phyloP scores from a whole-genome alignment of 768 basidiomycete species.

The Leccinum truebloodii region DNA sequence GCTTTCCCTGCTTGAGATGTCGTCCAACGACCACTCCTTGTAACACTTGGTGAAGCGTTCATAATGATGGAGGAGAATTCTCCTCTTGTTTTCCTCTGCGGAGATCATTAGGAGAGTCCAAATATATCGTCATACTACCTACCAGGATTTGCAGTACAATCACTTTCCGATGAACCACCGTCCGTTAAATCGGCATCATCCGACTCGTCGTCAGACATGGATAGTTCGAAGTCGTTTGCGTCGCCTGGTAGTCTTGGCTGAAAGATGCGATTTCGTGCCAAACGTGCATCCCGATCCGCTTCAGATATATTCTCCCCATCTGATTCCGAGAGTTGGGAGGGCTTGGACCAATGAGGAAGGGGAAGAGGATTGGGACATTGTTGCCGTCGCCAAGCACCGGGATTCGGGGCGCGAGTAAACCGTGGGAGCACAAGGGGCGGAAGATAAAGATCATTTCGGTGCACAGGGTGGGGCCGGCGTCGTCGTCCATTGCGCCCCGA shows the following conservation, averaged over 20 bases:
- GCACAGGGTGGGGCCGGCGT: conserved; percentile 21
- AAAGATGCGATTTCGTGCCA: conserved; percentile 65
- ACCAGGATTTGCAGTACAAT: conserved; percentile 43
- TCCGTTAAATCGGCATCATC: conserved; percentile 74
- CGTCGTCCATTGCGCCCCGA: conserved; percentile 4
- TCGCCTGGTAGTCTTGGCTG: conserved; percentile 28
- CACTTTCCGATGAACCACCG: conserved; percentile 37
- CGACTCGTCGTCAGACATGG: conserved; percentile 74
- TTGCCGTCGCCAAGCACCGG: conserved; percentile 9
- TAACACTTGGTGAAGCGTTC: conserved; percentile 52
- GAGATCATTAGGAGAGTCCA: conserved; percentile 13
- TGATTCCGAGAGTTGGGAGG: conserved; percentile 54
- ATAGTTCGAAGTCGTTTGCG: conserved; percentile 46
- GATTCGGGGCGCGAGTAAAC: conserved; percentile 16
- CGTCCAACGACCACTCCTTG: conserved; percentile 32
- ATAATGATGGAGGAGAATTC: conserved; percentile 45
- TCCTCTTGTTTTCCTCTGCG: conserved; percentile 19
- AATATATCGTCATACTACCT: conserved; percentile 1
- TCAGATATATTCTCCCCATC: conserved; percentile 64
- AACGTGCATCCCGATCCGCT: conserved; percentile 66
- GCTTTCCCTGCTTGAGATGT: conserved; percentile 46
- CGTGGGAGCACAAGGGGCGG: conserved; percentile 39
- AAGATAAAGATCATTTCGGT: conserved; percentile 54
- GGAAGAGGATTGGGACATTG: conserved; percentile 10
- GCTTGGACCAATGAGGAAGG: conserved; percentile 22